A percentile compares a stretch with the other conserved stretches of the same genome.
Evolutionary conservation across 768 basidiomycete genomes (phyloP).

Genomic region (Suillus luteus): DNA sequence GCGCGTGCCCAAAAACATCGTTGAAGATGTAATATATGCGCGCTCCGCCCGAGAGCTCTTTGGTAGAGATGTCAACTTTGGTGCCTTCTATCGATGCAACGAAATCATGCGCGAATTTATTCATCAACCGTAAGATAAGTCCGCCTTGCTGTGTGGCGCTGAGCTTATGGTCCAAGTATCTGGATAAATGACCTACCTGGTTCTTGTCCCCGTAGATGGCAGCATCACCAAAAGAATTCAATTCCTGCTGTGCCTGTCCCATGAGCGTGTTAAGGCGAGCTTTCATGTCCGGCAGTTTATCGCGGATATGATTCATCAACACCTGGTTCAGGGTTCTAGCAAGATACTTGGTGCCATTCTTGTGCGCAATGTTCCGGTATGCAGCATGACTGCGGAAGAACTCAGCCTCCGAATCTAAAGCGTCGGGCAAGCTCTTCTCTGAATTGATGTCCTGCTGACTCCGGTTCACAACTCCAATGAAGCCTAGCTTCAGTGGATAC

Average conservation of each 20-base stretch:
- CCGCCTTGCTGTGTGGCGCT: slow-evolving; percentile 65
- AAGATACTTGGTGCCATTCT: slow-evolving; percentile 95
- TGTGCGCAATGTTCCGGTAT: slow-evolving; percentile 94
- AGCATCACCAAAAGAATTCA: slow-evolving; percentile 93
- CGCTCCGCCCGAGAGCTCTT: slow-evolving; percentile 97
- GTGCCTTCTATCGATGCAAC: slow-evolving; percentile 97
- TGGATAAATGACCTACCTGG: slow-evolving; percentile 46
- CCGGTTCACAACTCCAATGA: slow-evolving; percentile 97
- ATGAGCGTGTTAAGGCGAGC: slow-evolving; percentile 95
- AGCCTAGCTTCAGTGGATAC: slow-evolving; percentile 97
- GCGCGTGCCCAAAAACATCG: slow-evolving; percentile 93
- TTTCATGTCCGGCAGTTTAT: slow-evolving; percentile 99
- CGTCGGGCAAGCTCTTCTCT: slow-evolving; percentile 83
- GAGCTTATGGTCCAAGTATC: slow-evolving; percentile 14
- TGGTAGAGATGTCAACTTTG: slow-evolving; percentile 93
- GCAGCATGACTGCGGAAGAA: slow-evolving; percentile 90
- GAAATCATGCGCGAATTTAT: slow-evolving; percentile 96
- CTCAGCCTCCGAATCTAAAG: slow-evolving; percentile 81
- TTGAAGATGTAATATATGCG: slow-evolving; percentile 99
- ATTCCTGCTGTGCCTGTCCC: slow-evolving; percentile 98
- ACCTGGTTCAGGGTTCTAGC: slow-evolving; percentile 95
- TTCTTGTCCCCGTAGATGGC: slow-evolving; percentile 92
- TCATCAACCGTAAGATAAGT: slow-evolving; percentile 94
- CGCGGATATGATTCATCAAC: slow-evolving; percentile 95
- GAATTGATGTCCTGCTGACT: slow-evolving; percentile 96